Base-by-base conservation (phyloP, 257 asterid genomes). In the Ligustrum vulgare region DNA sequence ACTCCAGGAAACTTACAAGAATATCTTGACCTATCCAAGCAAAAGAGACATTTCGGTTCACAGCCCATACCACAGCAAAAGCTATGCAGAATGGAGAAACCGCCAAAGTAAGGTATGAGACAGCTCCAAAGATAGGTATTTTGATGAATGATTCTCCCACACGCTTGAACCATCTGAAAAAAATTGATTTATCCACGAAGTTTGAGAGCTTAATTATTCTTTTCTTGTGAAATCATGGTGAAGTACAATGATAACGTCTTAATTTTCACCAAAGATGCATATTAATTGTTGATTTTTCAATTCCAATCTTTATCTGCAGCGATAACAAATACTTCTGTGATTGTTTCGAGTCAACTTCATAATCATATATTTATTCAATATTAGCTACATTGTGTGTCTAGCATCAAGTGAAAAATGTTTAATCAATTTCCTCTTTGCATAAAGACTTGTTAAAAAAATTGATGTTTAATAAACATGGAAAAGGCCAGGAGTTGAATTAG, bases 21-120 rank as follows among this genome's bases (percentile, higher is more conserved):
- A 93, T 81, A 82, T 93, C 97, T 86, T 90, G 98, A 74, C 97
- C 98, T 56, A 93, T 89, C 98, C 98, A 93, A 72, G 94, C 96
- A 84, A 91, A 87, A 72, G 96, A 83, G 65, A 28, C 72, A 31
- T 73, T 74, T 81, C 96, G 83, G 83, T 88, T 82, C 56, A 91
- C 86, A 18, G 96, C 97, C 98, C 98, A 93, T 47, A 89, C 80
- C 47, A 89, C 91, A 34, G 96, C 94, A 84, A 93, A 90, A 63
- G 92, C 89, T 76, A 91, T 74, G 82, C 97, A 93, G 83, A 93
- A 90, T 39, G 98, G 98, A 25, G 93, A 72, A 78, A 93, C 93
- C 12, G 93, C 98, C 85, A 93, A 69, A 6, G 96, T 85, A 62
- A 93, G 96, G 79, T 91, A 81, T 2, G 98, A 93, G 65, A 83